phyloP scores from a whole-genome alignment of 2,329 filamentous ascomycete genomes.

The Peltaster fructicola region DNA sequence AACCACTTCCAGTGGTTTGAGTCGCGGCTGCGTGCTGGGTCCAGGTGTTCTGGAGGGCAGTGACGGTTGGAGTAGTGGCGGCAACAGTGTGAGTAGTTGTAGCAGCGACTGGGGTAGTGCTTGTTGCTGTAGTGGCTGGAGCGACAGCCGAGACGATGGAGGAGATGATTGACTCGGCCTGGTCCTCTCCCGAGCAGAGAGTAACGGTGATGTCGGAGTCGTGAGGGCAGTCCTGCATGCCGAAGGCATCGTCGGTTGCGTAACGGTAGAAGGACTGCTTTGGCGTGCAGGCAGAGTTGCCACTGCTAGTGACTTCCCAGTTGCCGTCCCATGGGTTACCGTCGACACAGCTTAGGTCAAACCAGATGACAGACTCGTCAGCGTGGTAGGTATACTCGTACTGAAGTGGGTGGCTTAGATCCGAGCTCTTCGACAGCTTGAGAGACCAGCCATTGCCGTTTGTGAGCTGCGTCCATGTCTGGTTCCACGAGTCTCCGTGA shows the following conservation, averaged over 20 bases:
- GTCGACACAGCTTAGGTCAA: conserved; percentile 21
- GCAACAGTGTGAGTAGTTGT: conserved; percentile 11
- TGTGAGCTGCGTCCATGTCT: conserved; percentile 18
- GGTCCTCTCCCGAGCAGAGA: conserved; percentile 17
- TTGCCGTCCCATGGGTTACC: conserved; percentile 21
- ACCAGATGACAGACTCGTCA: conserved; percentile 21
- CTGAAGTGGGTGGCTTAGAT: conserved; percentile 17
- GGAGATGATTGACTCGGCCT: conserved; percentile 6
- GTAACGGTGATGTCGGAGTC: conserved; percentile 19
- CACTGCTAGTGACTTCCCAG: conserved; percentile 19
- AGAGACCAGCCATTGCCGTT: conserved; percentile 21
- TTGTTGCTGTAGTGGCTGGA: conserved; percentile 4
- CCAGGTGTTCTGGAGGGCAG: conserved; percentile 5
- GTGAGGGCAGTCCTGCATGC: conserved; percentile 20
- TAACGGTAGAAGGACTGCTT: conserved; percentile 21
- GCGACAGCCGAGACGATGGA: conserved; percentile 3
- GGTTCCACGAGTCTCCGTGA: conserved; percentile 14
- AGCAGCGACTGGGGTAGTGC: conserved; percentile 4
- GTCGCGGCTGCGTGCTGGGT: neutral
- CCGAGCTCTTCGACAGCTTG: conserved; percentile 19
- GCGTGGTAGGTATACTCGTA: conserved; percentile 23
- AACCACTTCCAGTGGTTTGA: conserved; percentile 3
- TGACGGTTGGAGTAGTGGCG: conserved; percentile 17
- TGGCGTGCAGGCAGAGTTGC: conserved; percentile 10
- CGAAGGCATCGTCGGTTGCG: conserved; percentile 22